Conservation (phyloP, 352 stramenopile genomes). For the Pythium guiyangense region DNA sequence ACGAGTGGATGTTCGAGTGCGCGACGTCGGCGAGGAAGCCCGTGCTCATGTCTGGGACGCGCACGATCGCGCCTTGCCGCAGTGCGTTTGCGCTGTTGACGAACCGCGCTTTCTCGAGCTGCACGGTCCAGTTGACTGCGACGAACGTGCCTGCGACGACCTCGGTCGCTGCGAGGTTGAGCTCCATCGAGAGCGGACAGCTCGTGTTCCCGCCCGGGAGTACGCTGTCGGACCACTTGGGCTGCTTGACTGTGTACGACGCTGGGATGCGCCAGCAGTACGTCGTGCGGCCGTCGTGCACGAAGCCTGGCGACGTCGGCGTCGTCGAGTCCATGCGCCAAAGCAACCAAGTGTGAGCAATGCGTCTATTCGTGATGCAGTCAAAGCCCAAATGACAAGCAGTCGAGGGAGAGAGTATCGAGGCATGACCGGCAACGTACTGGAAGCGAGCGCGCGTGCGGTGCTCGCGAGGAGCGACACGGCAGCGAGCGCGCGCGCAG, state of each 20-base stretch:
- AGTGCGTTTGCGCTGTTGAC: conserved; percentile 13
- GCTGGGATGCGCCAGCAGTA: conserved; percentile 31
- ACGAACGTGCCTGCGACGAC: conserved; percentile 12
- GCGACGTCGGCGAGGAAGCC: conserved; percentile 16
- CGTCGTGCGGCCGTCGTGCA: conserved; percentile 26
- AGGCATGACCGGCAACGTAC: no score
- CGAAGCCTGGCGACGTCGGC: conserved; percentile 10
- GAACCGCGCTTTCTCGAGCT: conserved; percentile 15
- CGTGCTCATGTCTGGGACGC: conserved; percentile 8
- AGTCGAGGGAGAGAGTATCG: no score
- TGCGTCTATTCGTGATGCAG: no score
- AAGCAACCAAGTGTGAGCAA: no score
- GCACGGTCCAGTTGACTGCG: conserved; percentile 19
- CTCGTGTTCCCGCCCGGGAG: conserved; percentile 8
- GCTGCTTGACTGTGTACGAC: conserved; percentile 6
- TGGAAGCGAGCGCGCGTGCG: no score
- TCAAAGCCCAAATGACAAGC: no score
- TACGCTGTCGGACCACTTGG: conserved; percentile 8
- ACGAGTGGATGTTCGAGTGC: conserved; percentile 25
- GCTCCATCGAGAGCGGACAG: conserved; percentile 20
- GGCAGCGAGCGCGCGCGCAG: no score
- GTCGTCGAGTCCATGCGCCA: neutral
- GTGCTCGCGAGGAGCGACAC: no score
- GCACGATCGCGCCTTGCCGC: conserved; percentile 4
- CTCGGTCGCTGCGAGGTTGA: conserved; percentile 10